Evolutionary conservation across 371 early-diverging fungal genomes (phyloP).

Genomic region (Zychaea mexicana): DNA sequence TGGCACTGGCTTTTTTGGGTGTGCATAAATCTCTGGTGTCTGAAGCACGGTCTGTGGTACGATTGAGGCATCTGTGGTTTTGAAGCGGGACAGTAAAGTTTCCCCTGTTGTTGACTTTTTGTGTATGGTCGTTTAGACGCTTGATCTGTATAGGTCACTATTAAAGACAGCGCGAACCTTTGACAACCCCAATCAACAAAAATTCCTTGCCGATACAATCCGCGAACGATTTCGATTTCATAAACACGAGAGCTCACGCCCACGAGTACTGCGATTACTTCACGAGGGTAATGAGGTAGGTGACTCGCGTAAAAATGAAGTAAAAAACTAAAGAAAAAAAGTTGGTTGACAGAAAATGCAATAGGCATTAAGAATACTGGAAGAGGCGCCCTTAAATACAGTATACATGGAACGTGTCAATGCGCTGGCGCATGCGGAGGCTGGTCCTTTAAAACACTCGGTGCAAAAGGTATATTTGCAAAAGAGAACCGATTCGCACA

Average conservation of each 20-base stretch:
- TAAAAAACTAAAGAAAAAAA: neutral
- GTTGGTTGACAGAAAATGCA: neutral
- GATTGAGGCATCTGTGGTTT: neutral
- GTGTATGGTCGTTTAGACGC: neutral
- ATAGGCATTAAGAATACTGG: constrained; percentile 19
- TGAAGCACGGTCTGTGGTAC: constrained; percentile 3
- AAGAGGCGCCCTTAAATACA: constrained; percentile 12
- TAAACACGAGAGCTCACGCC: constrained; percentile 23
- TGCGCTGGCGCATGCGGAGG: constrained; percentile 13
- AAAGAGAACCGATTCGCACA: neutral
- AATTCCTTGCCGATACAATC: constrained; percentile 16
- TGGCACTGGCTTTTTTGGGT: constrained; percentile 3
- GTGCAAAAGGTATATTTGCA: constrained; percentile 22
- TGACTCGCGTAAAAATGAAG: neutral
- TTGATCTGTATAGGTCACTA: constrained; percentile 4
- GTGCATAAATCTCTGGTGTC: neutral
- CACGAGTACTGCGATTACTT: constrained; percentile 11
- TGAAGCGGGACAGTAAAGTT: neutral
- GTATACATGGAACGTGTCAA: constrained; percentile 15
- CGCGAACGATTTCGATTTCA: constrained; percentile 32
- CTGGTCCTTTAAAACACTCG: constrained; percentile 21
- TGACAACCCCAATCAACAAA: neutral
- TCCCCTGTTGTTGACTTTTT: neutral
- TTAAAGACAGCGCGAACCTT: neutral
- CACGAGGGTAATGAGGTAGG: constrained; percentile 22